Evolutionary conservation across 2,329 filamentous ascomycete genomes (phyloP), one percentile per base, ranked within the genome.

Genomic region (Aphanocladium album): DNA sequence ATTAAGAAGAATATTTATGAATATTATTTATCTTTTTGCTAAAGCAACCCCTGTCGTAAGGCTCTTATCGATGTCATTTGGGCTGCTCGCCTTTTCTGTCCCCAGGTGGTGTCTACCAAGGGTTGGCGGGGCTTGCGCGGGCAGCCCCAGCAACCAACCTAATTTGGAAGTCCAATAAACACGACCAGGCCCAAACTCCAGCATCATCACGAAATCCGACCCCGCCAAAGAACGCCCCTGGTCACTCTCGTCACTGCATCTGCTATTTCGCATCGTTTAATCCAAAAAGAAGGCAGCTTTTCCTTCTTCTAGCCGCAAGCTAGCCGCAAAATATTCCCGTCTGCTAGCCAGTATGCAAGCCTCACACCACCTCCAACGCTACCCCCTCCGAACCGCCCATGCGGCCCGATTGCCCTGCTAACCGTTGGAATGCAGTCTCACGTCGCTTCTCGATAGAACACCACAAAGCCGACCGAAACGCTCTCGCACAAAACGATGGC

Each of bases 351-450:
- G 56, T 35, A 51, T 25, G 56, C 37, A 59, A 57, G 41, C 25
- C 37, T n/a, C n/a, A n/a, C n/a, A n/a, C n/a, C 33, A 25, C 39
- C 53, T 19, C 30, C 35, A 39, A 33, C 19, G 30, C 33, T 17
- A 41, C 45, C 55, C 52, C 60, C 21, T 43, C 21, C 14, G n/a
- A n/a, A 16, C 17, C 43, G 14, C 27, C 51, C 41, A 47, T 4
- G 17, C 23, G 17, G 35, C 60, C 52, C 60, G 64, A 74, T 76
- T 73, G 72, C 73, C 73, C 72, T 71, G 74, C 74, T 77, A 74
- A 77, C 74, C 64, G 59, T 62, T 74, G 74, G 74, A 76, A 76
- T 76, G 74, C 64, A 72, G 66, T 60, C 47, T 35, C 33, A 5
- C 19, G 25, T 14, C 6, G 61, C 23, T 50, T 51, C 41, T 47